Evolutionary conservation across 176 grass and related monocot species (phyloP).

Genomic region (Otatea glauca): DNA sequence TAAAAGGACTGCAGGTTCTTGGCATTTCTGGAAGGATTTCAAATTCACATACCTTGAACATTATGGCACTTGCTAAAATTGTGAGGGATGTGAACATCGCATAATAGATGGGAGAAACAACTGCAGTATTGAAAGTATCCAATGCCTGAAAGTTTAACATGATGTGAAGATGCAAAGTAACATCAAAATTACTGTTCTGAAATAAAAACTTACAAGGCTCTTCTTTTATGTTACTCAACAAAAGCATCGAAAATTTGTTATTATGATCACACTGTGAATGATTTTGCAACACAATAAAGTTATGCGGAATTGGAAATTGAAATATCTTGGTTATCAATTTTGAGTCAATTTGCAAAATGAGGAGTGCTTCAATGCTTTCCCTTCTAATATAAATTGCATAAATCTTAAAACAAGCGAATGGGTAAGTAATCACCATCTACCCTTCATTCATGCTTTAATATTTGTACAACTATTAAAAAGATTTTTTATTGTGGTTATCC

Average conservation of each 20-base stretch:
- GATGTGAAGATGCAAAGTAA: background rate
- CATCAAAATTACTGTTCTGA: background rate
- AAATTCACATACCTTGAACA: slow-evolving; percentile 77
- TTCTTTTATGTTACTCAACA: background rate
- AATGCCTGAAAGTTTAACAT: slow-evolving; percentile 66
- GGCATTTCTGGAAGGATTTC: background rate
- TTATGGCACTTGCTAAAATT: slow-evolving; percentile 96
- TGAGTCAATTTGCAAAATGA: background rate
- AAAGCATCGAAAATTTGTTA: background rate
- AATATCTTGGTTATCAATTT: background rate
- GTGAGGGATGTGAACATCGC: slow-evolving; percentile 98
- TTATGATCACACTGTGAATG: background rate
- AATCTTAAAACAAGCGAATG: no score
- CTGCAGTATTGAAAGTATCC: slow-evolving; percentile 95
- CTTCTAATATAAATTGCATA: no score
- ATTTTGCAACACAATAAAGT: background rate
- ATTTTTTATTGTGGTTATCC: background rate
- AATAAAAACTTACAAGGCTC: background rate
- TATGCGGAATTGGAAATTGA: background rate
- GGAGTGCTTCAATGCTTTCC: no score
- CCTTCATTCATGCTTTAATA: no score
- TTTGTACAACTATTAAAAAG: no score
- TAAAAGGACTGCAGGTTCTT: background rate
- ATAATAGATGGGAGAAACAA: slow-evolving; percentile 97
- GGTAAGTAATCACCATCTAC: no score